Evolutionary conservation across 1,284 basidiomycete species (phyloP).

Genomic region (Tylopilus orsonianus): DNA sequence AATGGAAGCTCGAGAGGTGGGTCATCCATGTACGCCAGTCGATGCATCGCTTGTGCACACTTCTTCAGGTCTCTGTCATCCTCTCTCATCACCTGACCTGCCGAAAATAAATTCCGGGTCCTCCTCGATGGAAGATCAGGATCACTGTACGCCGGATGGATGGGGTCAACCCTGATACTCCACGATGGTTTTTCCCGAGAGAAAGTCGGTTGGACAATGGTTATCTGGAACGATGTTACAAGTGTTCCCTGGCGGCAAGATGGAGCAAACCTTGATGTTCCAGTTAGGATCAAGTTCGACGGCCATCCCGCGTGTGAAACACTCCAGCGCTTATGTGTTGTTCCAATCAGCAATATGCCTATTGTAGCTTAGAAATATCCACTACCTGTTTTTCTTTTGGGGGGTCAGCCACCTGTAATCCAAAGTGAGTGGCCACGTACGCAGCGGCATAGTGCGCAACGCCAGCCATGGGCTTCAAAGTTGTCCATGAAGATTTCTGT

Average conservation of each 20-base stretch:
- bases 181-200: slow-evolving; percentile 22
- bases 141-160: slow-evolving; percentile 26
- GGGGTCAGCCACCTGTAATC: slow-evolving; percentile 3
- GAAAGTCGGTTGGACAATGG: slow-evolving; percentile 29
- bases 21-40: slow-evolving; percentile 23
- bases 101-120: slow-evolving; percentile 13
- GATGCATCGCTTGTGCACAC: slow-evolving; percentile 21
- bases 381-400: slow-evolving; percentile 28
- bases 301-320: slow-evolving; percentile 27
- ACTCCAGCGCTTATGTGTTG: slow-evolving; percentile 25
- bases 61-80: slow-evolving; percentile 26
- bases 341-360: slow-evolving; percentile 7
- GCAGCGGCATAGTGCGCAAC: slow-evolving; percentile 31
- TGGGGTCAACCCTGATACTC: slow-evolving; percentile 8
- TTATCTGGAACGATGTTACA: slow-evolving; percentile 18
- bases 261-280: slow-evolving; percentile 27
- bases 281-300: slow-evolving; percentile 30
- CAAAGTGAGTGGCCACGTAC: slow-evolving; percentile 17
- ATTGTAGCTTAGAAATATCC: background rate
- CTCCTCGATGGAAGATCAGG: slow-evolving; percentile 19
- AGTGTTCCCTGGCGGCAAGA: background rate
- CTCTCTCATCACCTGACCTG: slow-evolving; percentile 1
- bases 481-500: slow-evolving; percentile 25
- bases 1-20: slow-evolving; percentile 30
- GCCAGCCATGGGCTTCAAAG: slow-evolving; percentile 16